Conservation (phyloP, 2,329 filamentous ascomycete genomes). For the Xylaria sp. region DNA sequence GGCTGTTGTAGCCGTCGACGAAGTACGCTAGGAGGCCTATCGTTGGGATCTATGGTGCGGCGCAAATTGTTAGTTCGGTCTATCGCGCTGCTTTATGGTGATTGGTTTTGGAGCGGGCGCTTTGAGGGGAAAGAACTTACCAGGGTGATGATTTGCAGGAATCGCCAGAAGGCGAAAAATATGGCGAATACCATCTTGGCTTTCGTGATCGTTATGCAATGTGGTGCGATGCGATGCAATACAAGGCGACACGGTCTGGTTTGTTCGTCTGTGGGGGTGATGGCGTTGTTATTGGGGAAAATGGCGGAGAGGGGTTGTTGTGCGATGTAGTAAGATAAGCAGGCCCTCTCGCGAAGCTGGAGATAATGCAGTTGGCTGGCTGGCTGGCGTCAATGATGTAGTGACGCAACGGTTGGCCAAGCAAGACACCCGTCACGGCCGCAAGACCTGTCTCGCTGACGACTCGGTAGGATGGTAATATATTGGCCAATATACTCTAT, state of each 20-base stretch:
- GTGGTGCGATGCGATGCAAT: background rate
- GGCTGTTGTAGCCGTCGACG: conserved; percentile 67
- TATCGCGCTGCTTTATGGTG: background rate
- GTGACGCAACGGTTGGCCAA: conserved; percentile 15
- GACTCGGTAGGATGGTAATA: background rate
- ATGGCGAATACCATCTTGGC: conserved; percentile 70
- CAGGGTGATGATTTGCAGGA: conserved; percentile 71
- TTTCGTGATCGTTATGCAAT: conserved; percentile 4
- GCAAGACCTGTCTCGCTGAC: conserved; percentile 3
- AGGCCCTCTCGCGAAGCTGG: background rate
- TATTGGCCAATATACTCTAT: background rate
- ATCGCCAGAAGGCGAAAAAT: conserved; percentile 71
- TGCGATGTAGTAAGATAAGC: background rate
- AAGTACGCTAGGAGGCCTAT: conserved; percentile 77
- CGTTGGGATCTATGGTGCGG: conserved; percentile 65
- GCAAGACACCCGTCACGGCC: background rate
- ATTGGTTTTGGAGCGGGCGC: background rate
- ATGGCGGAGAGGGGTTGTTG: conserved; percentile 28
- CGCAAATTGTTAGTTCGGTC: conserved; percentile 7
- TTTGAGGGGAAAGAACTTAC: conserved; percentile 55
- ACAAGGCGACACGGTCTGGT: too few relatives aligned
- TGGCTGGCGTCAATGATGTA: conserved; percentile 9
- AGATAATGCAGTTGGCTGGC: background rate
- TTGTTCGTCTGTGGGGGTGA: conserved; percentile 2
- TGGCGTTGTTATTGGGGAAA: conserved; percentile 6